phyloP scores from a whole-genome alignment of 2,329 filamentous ascomycete species.

The Colletotrichum coccodes region DNA sequence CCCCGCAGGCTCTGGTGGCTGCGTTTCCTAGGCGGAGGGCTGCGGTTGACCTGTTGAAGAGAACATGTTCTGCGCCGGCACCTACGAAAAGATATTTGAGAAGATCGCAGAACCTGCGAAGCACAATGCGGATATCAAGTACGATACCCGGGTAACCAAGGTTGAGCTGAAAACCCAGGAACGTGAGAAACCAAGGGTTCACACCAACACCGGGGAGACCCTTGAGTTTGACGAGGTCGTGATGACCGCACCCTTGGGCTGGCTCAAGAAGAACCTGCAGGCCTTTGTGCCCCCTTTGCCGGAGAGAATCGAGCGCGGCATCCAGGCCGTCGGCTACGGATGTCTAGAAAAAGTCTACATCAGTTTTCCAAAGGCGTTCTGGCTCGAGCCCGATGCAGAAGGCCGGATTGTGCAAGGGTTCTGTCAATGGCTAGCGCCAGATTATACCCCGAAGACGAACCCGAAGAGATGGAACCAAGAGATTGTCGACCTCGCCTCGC shows the following conservation, averaged over 20 bases:
- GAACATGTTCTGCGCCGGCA: slow-evolving; percentile 69
- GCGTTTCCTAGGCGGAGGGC: neutral
- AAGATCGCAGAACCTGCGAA: slow-evolving; percentile 67
- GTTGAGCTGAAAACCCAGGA: slow-evolving; percentile 48
- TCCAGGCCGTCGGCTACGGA: slow-evolving; percentile 74
- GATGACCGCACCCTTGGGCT: slow-evolving; percentile 75
- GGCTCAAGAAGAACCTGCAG: slow-evolving; percentile 68
- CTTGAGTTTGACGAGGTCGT: slow-evolving; percentile 75
- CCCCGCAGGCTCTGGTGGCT: neutral
- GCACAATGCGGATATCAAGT: slow-evolving; percentile 63
- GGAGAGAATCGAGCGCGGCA: slow-evolving; percentile 65
- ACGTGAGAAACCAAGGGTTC: slow-evolving; percentile 48
- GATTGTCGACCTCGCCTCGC: slow-evolving; percentile 78
- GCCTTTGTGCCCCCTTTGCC: slow-evolving; percentile 72
- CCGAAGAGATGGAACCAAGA: slow-evolving; percentile 78
- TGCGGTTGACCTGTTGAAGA: slow-evolving; percentile 47
- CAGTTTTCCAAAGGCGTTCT: slow-evolving; percentile 81
- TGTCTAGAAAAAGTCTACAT: slow-evolving; percentile 77
- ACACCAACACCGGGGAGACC: slow-evolving; percentile 54
- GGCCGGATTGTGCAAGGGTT: slow-evolving; percentile 69
- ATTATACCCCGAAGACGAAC: slow-evolving; percentile 71
- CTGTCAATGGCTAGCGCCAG: slow-evolving; percentile 79
- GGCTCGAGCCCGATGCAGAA: slow-evolving; percentile 60
- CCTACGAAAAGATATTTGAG: slow-evolving; percentile 68
- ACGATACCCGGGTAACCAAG: slow-evolving; percentile 56